These are phyloP conservation scores for Pelargonium nanum DNA, from an alignment of 345 rosid genomes.

Conservation along the genomic window DNA sequence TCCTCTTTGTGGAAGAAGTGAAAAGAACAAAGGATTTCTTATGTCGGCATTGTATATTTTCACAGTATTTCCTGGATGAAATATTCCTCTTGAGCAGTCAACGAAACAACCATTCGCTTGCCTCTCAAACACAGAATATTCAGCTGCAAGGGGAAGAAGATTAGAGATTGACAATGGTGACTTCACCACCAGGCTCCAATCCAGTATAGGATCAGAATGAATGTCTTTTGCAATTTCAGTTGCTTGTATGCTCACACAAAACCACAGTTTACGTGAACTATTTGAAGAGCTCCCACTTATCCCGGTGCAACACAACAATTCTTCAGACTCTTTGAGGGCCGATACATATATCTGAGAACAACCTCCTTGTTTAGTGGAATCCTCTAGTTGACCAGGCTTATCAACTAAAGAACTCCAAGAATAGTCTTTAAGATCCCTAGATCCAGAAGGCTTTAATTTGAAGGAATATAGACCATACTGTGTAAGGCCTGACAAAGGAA, in stretches of 20 bases:
- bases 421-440: slow-evolving; percentile 38
- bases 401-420: slow-evolving; percentile 80
- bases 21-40: slow-evolving; percentile 54
- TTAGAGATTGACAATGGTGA: slow-evolving; percentile 71
- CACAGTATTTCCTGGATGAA: slow-evolving; percentile 54
- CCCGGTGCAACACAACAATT: slow-evolving; percentile 57
- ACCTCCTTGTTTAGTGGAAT: slow-evolving; percentile 23
- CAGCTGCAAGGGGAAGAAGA: slow-evolving; percentile 80
- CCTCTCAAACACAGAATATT: slow-evolving; percentile 69
- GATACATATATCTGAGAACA: slow-evolving; percentile 55
- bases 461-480: slow-evolving; percentile 52
- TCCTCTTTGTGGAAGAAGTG: slow-evolving; percentile 77
- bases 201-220: slow-evolving; percentile 67
- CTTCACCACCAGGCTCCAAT: slow-evolving; percentile 79
- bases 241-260: slow-evolving; percentile 66
- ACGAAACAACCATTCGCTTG: slow-evolving; percentile 51
- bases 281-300: slow-evolving; percentile 51
- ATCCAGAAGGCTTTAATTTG: slow-evolving; percentile 49
- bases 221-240: slow-evolving; percentile 75
- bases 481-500: slow-evolving; percentile 59
- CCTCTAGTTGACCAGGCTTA: slow-evolving; percentile 14
- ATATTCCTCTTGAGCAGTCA: slow-evolving; percentile 57
- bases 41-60: slow-evolving; percentile 68
- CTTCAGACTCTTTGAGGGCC: slow-evolving; percentile 53
- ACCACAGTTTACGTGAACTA: slow-evolving; percentile 53